Base-by-base conservation (phyloP, 257 asterid species). In the Hygrophila difformis region DNA sequence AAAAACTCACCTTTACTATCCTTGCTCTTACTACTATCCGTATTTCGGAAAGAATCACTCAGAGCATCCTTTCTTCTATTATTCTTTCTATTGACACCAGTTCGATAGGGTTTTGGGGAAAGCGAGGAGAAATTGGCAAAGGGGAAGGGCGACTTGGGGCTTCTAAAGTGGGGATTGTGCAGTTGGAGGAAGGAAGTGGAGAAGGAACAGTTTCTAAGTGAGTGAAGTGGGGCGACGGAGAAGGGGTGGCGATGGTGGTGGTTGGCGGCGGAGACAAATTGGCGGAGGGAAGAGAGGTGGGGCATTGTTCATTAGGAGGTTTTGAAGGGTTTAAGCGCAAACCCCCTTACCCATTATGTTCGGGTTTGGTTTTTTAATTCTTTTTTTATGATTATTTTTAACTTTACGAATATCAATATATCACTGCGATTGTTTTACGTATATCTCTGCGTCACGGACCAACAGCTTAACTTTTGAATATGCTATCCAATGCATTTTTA, bases 231-330 rank as follows among this genome's bases (percentile, higher is more conserved):
- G 29, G 64, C 47, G 73, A 62, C 68, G 72, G 74, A 21, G 62
- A 69, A 49, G 19, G 72, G 75, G 49, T 47, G 72, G 54, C 69
- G 70, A 51, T 11, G 77, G 79, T 52, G 77, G 79, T 53, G 59
- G 48, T 66, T 65, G 61, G 77, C 76, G 75, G 93, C 62, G 56
- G 81, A 64, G 78, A 77, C 63, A 37, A 84, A 72, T 68, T 74
- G 64, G 58, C 97, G 94, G 44, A 87, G 74, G 69, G 57, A 77
- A 44, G 82, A 46, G 17, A 72, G 37, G 38, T 80, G 79, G 62
- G 77, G 73, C 95, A 84, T 82, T 51, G 40, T 21, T 8, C 23
- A 2, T 2, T 6, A 33, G 12, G 37, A 5, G 12, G 37, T 4
- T 9, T 33, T 33, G 37, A 26, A 26, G 12, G 37, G 37, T 33